Evolutionary conservation across 2,329 filamentous ascomycete species (phyloP), one percentile per base, ranked within the genome.

Genomic region (Ceratocystis papillata): DNA sequence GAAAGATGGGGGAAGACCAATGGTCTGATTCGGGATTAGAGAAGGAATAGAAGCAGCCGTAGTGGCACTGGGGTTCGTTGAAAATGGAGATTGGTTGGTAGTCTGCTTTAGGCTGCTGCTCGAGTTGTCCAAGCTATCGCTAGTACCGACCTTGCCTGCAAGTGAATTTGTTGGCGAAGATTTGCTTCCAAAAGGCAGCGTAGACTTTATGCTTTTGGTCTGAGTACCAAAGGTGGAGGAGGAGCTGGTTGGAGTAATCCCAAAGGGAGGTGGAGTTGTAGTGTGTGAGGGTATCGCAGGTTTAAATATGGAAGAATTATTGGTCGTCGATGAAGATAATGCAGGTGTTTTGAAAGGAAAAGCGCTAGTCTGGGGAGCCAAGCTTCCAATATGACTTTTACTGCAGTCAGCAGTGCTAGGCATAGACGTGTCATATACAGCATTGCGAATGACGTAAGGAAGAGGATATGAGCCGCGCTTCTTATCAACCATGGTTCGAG

Each of bases 401-500:
- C 20, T 28, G 67, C 20, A 5, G 30, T 20, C 20, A 17, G 44
- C 12, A 20, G 37, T 12, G n/a, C 44, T 65, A 64, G 5, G 68
- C 59, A 15, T 65, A 44, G 12, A 70, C 57, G 41, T 77, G 69
- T 80, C 79, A 62, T 76, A 82, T 10, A 85, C 75, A 1, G 82
- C 85, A 44, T 75, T 74, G 69, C 83, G 81, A 37, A 87, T 83
- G 25, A 84, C 75, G 30, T 81, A 76, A 2, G 82, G 78, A 1
- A 87, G 74, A 10, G 80, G 73, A 60, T 76, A 77, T 10, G 74
- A 73, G 5, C 79, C 79, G 30, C 85, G 81, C 72, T 87, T 87
- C 62, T 76, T 76, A 73, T 87, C 85, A 6, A 87, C 84, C 17
- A 87, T 72, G 5, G 70, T 72, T 10, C 77, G 75, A 1, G 84